These are phyloP conservation scores for Collybia sordida DNA, from an alignment of 768 basidiomycete genomes.

Conservation along the genomic window DNA sequence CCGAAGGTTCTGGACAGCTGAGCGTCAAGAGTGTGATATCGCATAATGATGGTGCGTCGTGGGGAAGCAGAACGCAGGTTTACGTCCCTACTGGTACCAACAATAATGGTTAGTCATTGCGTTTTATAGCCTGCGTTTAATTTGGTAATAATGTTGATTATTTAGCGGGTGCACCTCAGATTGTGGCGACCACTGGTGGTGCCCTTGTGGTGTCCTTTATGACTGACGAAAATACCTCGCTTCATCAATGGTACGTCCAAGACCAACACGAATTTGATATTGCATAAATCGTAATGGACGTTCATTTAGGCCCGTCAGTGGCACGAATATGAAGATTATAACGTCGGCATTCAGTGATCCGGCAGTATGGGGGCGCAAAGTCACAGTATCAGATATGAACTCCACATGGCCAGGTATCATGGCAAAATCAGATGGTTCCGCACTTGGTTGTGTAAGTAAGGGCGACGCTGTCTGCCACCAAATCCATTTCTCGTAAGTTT, in stretches of 20 bases:
- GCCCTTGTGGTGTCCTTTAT: slow-evolving; percentile 18
- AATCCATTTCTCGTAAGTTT: too few species aligned
- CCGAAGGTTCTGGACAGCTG: slow-evolving; percentile 14
- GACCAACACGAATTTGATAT: too few species aligned
- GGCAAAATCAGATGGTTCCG: too few species aligned
- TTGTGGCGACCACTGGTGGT: slow-evolving; percentile 10
- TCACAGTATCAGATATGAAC: too few species aligned
- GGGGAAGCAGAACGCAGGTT: slow-evolving; percentile 9
- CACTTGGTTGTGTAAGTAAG: too few species aligned
- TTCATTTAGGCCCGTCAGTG: too few species aligned
- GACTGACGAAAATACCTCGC: slow-evolving; percentile 20
- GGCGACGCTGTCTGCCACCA: too few species aligned
- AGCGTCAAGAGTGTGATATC: slow-evolving; percentile 20
- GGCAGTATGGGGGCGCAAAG: too few species aligned
- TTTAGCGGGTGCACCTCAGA: slow-evolving; percentile 17
- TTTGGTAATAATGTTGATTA: background rate
- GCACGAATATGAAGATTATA: too few species aligned
- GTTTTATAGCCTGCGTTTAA: background rate
- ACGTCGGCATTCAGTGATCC: too few species aligned
- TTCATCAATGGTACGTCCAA: background rate
- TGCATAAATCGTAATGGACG: too few species aligned
- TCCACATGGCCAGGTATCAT: too few species aligned
- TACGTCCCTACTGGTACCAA: slow-evolving; percentile 10
- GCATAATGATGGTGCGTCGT: slow-evolving; percentile 15
- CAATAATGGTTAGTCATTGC: slow-evolving; percentile 14